Conservation (phyloP, 495 filamentous ascomycete genomes). For the Hapsidospora chrysogenum region DNA sequence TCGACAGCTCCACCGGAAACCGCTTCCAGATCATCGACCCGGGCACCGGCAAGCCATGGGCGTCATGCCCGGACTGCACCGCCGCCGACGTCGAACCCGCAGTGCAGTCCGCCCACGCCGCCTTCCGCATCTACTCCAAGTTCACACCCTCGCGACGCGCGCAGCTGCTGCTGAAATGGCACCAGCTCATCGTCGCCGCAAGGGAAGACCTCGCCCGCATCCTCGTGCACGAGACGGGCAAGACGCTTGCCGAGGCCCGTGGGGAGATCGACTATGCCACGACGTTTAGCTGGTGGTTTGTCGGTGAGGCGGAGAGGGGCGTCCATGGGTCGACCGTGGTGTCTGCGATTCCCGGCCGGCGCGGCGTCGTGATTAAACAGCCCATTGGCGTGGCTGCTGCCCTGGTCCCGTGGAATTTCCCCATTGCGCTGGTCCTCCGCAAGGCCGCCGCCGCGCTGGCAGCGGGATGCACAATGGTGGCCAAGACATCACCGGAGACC, state of each 20-base stretch:
- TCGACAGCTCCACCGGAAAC: conserved; percentile 5
- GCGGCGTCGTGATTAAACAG: conserved; percentile 56
- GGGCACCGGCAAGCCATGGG: conserved; percentile 46
- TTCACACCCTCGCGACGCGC: conserved; percentile 43
- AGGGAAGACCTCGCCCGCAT: conserved; percentile 40
- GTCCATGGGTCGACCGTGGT: conserved; percentile 42
- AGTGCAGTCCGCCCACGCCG: conserved; percentile 38
- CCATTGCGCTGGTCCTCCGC: conserved; percentile 45
- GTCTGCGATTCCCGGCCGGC: conserved; percentile 38
- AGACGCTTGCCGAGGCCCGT: conserved; percentile 39
- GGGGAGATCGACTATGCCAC: conserved; percentile 44
- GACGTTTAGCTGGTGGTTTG: conserved; percentile 48
- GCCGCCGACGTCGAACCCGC: conserved; percentile 44
- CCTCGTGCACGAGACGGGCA: conserved; percentile 47
- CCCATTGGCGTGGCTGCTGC: conserved; percentile 35
- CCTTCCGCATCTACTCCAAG: conserved; percentile 45
- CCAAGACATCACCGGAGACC: conserved; percentile 52
- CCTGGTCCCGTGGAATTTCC: conserved; percentile 47
- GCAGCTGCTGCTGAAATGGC: conserved; percentile 44
- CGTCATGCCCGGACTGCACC: conserved; percentile 42
- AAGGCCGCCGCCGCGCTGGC: conserved; percentile 56
- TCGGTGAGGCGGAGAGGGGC: conserved; percentile 54
- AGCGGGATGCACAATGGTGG: conserved; percentile 53
- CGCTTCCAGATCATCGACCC: conserved; percentile 33
- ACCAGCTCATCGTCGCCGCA: conserved; percentile 31